Base-by-base conservation (phyloP, 495 filamentous ascomycete genomes). In the Niebla homalea region DNA sequence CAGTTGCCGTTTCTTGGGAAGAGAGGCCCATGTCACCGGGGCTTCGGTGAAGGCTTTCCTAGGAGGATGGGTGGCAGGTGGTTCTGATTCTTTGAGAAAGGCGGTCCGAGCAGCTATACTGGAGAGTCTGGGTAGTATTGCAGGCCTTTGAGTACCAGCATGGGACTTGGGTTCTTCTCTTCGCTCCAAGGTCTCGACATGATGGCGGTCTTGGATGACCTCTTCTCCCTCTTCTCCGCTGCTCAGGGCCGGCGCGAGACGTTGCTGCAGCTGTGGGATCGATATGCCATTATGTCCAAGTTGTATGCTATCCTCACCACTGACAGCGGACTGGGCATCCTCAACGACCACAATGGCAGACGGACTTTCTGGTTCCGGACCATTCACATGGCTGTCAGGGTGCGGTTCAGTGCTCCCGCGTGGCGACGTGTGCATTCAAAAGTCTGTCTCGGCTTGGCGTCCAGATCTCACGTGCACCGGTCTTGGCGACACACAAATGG, bases 1-100 rank as follows among this genome's bases (percentile, higher is more conserved):
- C 49, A 93, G 70, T 61, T 93, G 87, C 51, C 77, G 70, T 57
- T 88, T 90, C 46, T 75, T 70, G 1, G 87, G 87, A 1, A 93
- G 67, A 43, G 80, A 78, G 22, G 58, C 63, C 83, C 83, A 86
- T n/a, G 76, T 74, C 19, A 84, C 74, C 2, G 74, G 68, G 37
- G 68, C 67, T 45, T 70, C 64, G 43, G 62, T 68, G 29, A 12
- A 32, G 1, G 42, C 22, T 25, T 36, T 21, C 23, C 26, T 18
- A 45, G 32, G 29, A 5, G 11, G 19, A 3, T 25, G 5, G 14
- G 14, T 10, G 21, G 40, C 22, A 25, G 49, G n/a, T 5, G 40
- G 43, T 2, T 19, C 18, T 14, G 25, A 40, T 40, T 41, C n/a
- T 18, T 54, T 42, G 47, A 46, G 22, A n/a, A 54, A 50, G 19